Base-by-base conservation (phyloP, 306 rosid genomes). In the Arachis stenosperma region DNA sequence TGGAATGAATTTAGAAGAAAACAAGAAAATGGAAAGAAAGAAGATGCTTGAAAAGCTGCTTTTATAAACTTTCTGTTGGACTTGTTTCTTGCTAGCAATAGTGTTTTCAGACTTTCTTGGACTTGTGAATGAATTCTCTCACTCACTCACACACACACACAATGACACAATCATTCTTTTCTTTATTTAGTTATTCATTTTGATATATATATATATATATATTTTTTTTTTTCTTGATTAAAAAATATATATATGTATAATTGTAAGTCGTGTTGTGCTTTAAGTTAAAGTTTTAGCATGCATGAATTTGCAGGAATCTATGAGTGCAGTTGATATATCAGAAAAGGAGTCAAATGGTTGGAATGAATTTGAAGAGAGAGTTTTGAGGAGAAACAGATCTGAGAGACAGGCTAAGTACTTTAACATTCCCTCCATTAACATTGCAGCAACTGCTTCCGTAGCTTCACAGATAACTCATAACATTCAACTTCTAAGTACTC, bases 241-340 rank as follows among this genome's bases (percentile, higher is more conserved):
- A 22, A 22, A 22, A 1, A 22, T 22, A 22, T 22, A 22, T 22
- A 22, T 22, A 22, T 22, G 1, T 44, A 6, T 4, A 59, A 11
- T 48, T n/a, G 4, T 48, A 29, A 40, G 59, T n/a, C 46, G 54
- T 77, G 15, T 37, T 22, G 17, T 9, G 48, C 71, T 65, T 46
- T 36, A 55, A 54, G 48, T 63, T 51, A 55, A 77, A 67, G 58
- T 61, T 79, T 73, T 66, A 42, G 77, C 57, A 39, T 71, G 37
- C 37, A 67, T 70, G 75, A 67, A 74, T 61, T 60, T 65, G 61
- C 88, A 88, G 90, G 90, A 84, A 66, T 84, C 84, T 74, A 83
- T 22, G 27, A 22, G 56, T 65, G 80, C 81, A 67, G 70, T 67
- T 83, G 84, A 83, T 41, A 65, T 22, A 77, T 65, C 78, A 74